Conservation (phyloP, 2,329 filamentous ascomycete genomes). For the Epichloe aotearoae region DNA sequence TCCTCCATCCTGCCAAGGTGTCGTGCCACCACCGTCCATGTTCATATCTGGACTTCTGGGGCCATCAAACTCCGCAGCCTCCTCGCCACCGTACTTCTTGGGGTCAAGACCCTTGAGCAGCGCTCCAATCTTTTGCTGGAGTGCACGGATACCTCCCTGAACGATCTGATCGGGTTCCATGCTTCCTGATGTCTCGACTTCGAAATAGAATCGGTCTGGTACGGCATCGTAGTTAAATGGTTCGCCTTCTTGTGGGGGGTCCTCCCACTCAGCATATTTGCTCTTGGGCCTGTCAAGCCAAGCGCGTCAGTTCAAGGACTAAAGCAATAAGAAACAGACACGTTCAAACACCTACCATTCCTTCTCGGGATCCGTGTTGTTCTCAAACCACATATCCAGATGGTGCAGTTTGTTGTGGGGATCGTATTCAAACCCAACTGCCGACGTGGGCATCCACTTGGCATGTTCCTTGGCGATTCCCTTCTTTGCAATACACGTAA, state of each 20-base stretch:
- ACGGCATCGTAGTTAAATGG: slow-evolving; percentile 83
- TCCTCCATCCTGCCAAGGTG: slow-evolving; percentile 48
- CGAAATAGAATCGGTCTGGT: slow-evolving; percentile 79
- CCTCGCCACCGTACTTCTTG: slow-evolving; percentile 37
- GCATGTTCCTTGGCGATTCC: slow-evolving; percentile 98
- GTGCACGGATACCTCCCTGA: slow-evolving; percentile 71
- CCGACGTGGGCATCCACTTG: slow-evolving; percentile 89
- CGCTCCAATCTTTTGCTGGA: slow-evolving; percentile 80
- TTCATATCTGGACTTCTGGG: slow-evolving; percentile 53
- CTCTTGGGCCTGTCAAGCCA: slow-evolving; percentile 53
- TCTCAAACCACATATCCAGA: slow-evolving; percentile 88
- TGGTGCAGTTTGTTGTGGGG: slow-evolving; percentile 92
- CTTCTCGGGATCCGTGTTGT: slow-evolving; percentile 51
- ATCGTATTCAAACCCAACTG: slow-evolving; percentile 95
- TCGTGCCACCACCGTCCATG: slow-evolving; percentile 42
- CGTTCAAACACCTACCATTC: slow-evolving; percentile 56
- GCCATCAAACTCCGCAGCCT: slow-evolving; percentile 47
- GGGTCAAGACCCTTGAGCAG: slow-evolving; percentile 50
- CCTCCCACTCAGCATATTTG: slow-evolving; percentile 68
- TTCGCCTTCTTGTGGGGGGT: slow-evolving; percentile 70
- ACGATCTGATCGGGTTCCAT: slow-evolving; percentile 85
- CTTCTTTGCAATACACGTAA: slow-evolving; percentile 92
- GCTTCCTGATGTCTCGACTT: slow-evolving; percentile 79
- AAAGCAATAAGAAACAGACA: neutral
- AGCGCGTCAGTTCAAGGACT: neutral